Base-by-base conservation (phyloP, 306 rosid genomes). In the Cicer cuneatum region DNA sequence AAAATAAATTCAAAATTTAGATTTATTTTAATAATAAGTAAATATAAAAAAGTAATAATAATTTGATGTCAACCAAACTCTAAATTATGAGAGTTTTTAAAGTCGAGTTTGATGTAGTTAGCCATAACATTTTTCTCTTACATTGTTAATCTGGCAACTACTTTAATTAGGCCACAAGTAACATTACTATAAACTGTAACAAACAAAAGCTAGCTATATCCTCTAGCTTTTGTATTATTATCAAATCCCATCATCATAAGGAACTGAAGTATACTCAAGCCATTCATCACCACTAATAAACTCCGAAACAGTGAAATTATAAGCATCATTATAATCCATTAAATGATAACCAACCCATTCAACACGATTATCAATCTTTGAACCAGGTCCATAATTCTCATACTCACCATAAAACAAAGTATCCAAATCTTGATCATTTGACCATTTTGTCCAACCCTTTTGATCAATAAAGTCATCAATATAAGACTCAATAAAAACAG, bases 391-490 rank as follows among this genome's bases (percentile, higher is more conserved):
- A 61, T 71, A 84, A 74, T 92, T 92, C 29, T 60, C 80, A 41
- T 84, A 92, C 83, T 92, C 98, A 0, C 93, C 98, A 40, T 87
- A 92, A 62, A 87, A 90, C 89, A 90, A 47, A 38, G 80, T 84
- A 42, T 85, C 89, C 76, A 80, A 80, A 1, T 81, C 83, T 47
- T 66, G 42, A 35, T 7, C 75, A 45, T 15, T 76, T 21, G 83
- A 35, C 98, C 98, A 92, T 10, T 67, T 7, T 4, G 29, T 81
- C 98, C 98, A 92, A 60, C 96, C 96, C 45, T 5, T 42, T 13
- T 87, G 84, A 43, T 90, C 93, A 41, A 90, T 82, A 58, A 89
- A 90, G 52, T 78, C 85, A 74, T 75, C 93, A 33, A 90, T 76
- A 62, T 82, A 85, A 1, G 90, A 83, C 64, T 84, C 90, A 1